Evolutionary conservation across 768 basidiomycete genomes (phyloP), one percentile per base, ranked within the genome.

Genomic region (Paxillus involutus): DNA sequence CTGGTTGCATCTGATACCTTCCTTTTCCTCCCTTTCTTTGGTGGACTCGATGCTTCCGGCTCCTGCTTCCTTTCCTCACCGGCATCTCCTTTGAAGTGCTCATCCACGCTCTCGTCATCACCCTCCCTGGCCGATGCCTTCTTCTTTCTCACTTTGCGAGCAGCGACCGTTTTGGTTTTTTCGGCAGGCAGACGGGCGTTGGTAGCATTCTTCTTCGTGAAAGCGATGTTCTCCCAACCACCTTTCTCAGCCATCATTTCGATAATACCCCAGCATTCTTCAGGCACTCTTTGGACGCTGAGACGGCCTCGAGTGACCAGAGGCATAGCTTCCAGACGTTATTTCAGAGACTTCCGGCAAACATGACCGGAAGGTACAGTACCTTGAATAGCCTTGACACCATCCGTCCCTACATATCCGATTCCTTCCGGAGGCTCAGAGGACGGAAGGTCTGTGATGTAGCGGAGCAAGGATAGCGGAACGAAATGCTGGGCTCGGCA

Each of bases 261-360:
- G 10, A 94, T 78, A 1, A 80, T 78, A 29, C 78, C 73, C 81
- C 86, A 96, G 4, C 91, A 85, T 9, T 68, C 74, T 53, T 80
- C 73, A 21, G 78, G 73, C 0, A 94, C 92, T 5, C 84, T 80
- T 70, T 98, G 94, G 1, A 98, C 93, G 64, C 92, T 95, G 41
- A 97, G 77, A 49, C 94, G 75, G 4, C 94, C 92, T 16, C 89
- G 80, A 12, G 78, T 87, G 13, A 96, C 79, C 19, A 98, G 74
- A 47, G 86, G 80, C 91, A 94, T 95, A 9, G 64, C 88, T 87
- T 66, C 49, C 21, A 68, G 35, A 49, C 56, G 41, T 58, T 41
- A 12, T 11, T 40, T 60, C 39, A 54, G 58, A 21, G 35, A 46
- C 55, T 17, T 32, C 54, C 35, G 8, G 33, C 26, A 13, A 7